Evolutionary conservation across 139 green algal genomes (phyloP).

Genomic region (Tetraselmis chui): DNA sequence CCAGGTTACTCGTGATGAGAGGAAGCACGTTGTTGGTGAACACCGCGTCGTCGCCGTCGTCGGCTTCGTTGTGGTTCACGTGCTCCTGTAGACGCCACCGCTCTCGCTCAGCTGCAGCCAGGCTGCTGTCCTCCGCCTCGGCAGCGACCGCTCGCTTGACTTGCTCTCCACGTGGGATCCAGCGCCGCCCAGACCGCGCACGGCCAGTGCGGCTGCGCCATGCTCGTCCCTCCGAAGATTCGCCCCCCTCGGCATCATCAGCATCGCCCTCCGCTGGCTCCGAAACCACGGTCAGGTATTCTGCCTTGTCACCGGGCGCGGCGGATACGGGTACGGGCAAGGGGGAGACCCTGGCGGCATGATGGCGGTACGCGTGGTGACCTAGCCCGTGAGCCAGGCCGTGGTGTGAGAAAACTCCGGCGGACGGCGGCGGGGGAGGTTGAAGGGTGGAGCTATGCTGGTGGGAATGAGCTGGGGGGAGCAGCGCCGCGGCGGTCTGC

Average conservation of each 20-base stretch:
- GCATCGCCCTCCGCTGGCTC: too few relatives aligned
- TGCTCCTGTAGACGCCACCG: background rate
- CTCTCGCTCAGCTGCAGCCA: background rate
- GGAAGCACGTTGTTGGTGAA: background rate
- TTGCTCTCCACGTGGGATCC: background rate
- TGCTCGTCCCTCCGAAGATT: background rate
- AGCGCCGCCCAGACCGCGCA: background rate
- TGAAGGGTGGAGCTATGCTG: too few relatives aligned
- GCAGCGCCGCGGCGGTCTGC: background rate
- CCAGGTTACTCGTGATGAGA: background rate
- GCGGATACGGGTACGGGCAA: background rate
- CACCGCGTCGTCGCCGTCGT: background rate
- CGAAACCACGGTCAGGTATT: background rate
- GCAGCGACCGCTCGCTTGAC: background rate
- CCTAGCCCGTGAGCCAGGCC: background rate
- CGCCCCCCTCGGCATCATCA: background rate
- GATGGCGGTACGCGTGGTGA: background rate
- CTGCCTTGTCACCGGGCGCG: background rate
- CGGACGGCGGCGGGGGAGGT: background rate
- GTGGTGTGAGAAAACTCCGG: background rate
- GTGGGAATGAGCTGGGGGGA: background rate
- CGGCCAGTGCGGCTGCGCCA: background rate
- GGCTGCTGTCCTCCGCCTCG: background rate
- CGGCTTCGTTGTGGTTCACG: background rate
- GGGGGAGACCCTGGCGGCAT: background rate